A percentile compares a stretch with the other conserved stretches of the same genome.
phyloP scores from a whole-genome alignment of 306 rosid genomes.

The Cicer yamashitae region DNA sequence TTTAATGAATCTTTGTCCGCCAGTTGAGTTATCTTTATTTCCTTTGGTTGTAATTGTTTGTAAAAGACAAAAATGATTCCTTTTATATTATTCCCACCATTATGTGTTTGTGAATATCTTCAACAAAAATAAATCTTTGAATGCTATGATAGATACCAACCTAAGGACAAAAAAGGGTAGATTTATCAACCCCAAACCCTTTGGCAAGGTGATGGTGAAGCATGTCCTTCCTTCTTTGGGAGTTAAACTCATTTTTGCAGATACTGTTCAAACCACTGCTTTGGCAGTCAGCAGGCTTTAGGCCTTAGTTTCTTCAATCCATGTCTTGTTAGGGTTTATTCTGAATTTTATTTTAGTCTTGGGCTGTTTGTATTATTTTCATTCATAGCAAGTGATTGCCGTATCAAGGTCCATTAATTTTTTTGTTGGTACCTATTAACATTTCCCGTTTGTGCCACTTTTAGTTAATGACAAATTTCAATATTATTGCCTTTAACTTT shows the following conservation, averaged over 20 bases:
- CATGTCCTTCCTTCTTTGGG: not conserved
- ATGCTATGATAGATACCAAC: not conserved
- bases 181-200: constrained; percentile 27
- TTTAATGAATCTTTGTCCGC: constrained; percentile 33
- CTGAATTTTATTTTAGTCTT: not conserved
- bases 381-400: not conserved
- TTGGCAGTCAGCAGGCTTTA: constrained; percentile 31
- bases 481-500: constrained; percentile 7
- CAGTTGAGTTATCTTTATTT: constrained; percentile 34
- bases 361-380: not conserved
- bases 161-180: not conserved
- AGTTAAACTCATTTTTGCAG: constrained; percentile 19
- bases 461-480: constrained; percentile 7
- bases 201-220: constrained; percentile 24
- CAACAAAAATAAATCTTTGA: not conserved
- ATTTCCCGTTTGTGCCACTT: constrained; percentile 2
- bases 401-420: not conserved
- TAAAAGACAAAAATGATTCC: constrained; percentile 14
- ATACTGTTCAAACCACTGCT: constrained; percentile 19
- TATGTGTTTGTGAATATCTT: constrained; percentile 32
- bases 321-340: constrained; percentile 1
- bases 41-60: constrained; percentile 7
- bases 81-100: constrained; percentile 3
- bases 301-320: constrained; percentile 30
- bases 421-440: not conserved